Evolutionary conservation across 2,329 filamentous ascomycete species (phyloP).

Genomic region (Cryoendolithus antarcticus): DNA sequence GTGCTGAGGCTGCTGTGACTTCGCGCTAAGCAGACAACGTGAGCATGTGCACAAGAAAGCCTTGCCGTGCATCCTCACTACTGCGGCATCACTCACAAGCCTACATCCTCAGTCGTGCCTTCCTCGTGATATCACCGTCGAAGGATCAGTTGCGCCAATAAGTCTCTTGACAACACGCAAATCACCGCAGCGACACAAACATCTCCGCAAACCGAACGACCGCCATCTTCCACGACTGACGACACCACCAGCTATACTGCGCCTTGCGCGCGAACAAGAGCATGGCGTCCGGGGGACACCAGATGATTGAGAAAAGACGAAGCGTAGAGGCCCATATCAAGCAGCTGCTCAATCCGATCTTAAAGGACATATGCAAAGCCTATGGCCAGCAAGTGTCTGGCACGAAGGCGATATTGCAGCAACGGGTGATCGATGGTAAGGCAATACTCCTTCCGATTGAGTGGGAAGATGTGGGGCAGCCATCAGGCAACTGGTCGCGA

Average conservation of each 20-base stretch:
- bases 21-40: too few relatives aligned
- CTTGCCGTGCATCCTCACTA: too few relatives aligned
- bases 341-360: constrained; percentile 49
- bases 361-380: constrained; percentile 63
- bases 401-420: constrained; percentile 72
- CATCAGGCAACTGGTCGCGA: too few relatives aligned
- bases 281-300: constrained; percentile 23
- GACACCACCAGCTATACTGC: background rate
- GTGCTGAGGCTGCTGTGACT: too few relatives aligned
- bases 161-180: background rate
- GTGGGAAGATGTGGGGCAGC: too few relatives aligned
- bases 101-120: background rate
- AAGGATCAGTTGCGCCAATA: background rate
- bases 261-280: constrained; percentile 2
- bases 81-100: background rate
- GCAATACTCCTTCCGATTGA: background rate
- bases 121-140: background rate
- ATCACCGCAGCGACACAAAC: background rate
- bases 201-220: background rate
- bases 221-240: background rate
- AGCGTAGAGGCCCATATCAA: constrained; percentile 27
- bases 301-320: constrained; percentile 27
- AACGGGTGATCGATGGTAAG: constrained; percentile 62
- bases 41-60: too few relatives aligned
- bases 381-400: constrained; percentile 69